These are phyloP conservation scores for Paramyrothecium sp. DNA, from an alignment of 2,329 filamentous ascomycete genomes.

Conservation along the genomic window DNA sequence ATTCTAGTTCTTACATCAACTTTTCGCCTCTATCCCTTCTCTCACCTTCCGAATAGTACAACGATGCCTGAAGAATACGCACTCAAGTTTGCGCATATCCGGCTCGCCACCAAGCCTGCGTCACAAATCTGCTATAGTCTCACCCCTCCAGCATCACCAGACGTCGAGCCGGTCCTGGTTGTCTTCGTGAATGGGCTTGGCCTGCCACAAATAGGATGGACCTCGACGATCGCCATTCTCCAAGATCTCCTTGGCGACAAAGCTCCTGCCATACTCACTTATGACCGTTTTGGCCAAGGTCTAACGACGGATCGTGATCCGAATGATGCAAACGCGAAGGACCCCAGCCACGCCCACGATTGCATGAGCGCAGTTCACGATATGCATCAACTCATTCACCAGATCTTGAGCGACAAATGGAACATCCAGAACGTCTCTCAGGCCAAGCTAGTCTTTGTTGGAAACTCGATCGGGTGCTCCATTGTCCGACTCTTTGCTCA, in stretches of 20 bases:
- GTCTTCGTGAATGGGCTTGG: conserved; percentile 21
- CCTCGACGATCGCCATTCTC: conserved; percentile 6
- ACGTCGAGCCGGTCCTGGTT: conserved; percentile 5
- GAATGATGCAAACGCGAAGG: conserved; percentile 34
- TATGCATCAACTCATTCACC: conserved; percentile 13
- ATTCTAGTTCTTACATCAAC: too few relatives aligned
- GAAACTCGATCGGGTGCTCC: conserved; percentile 19
- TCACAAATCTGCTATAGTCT: conserved; percentile 15
- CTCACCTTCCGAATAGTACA: too few relatives aligned
- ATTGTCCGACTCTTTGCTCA: conserved; percentile 51
- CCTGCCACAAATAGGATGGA: conserved; percentile 16
- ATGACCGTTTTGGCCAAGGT: conserved; percentile 60
- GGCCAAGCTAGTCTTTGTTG: conserved; percentile 10
- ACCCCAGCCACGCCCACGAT: conserved; percentile 44
- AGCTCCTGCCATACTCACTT: conserved; percentile 44
- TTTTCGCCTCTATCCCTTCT: too few relatives aligned
- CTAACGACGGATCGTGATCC: conserved; percentile 40
- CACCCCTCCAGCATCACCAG: background rate
- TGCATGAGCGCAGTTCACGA: conserved; percentile 30
- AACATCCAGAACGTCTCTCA: background rate
- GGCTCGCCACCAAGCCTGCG: conserved; percentile 14
- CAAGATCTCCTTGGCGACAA: background rate
- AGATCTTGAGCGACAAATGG: conserved; percentile 4
- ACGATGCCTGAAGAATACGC: too few relatives aligned
- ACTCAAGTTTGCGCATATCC: conserved; percentile 1